These are phyloP conservation scores for Candida jianshihensis DNA, from an alignment of 805 yeast species.

Conservation along the genomic window DNA sequence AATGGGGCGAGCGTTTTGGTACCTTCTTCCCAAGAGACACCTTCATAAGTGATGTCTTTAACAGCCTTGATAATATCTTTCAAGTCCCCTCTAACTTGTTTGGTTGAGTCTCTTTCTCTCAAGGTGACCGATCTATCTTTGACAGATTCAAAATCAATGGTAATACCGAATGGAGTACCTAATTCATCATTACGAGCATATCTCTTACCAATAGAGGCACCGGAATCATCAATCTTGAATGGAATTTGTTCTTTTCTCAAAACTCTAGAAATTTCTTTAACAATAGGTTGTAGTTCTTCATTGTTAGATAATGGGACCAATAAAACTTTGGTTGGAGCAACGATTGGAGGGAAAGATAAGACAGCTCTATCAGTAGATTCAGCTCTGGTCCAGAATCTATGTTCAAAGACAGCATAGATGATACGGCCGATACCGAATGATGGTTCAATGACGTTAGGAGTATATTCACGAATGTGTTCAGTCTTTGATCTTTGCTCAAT, in stretches of 20 bases:
- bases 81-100: constrained; percentile 89
- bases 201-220: constrained; percentile 96
- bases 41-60: constrained; percentile 65
- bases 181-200: constrained; percentile 97
- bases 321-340: constrained; percentile 96
- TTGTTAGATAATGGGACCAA: constrained; percentile 90
- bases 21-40: constrained; percentile 80
- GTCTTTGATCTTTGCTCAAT: constrained; percentile 74
- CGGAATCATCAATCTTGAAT: constrained; percentile 93
- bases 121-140: constrained; percentile 84
- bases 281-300: constrained; percentile 69
- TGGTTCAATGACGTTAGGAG: constrained; percentile 97
- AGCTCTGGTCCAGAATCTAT: constrained; percentile 90
- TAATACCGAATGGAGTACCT: constrained; percentile 98
- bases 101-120: constrained; percentile 95
- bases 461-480: constrained; percentile 90
- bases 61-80: constrained; percentile 70
- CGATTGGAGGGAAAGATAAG: constrained; percentile 86
- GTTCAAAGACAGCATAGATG: constrained; percentile 88
- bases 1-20: constrained; percentile 66
- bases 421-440: constrained; percentile 99
- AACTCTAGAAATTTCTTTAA: constrained; percentile 57
- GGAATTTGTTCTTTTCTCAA: constrained; percentile 82
- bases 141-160: constrained; percentile 90
- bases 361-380: constrained; percentile 86